Evolutionary conservation across 2,329 filamentous ascomycete genomes (phyloP).

Genomic region (Sarocladium brachiariae): DNA sequence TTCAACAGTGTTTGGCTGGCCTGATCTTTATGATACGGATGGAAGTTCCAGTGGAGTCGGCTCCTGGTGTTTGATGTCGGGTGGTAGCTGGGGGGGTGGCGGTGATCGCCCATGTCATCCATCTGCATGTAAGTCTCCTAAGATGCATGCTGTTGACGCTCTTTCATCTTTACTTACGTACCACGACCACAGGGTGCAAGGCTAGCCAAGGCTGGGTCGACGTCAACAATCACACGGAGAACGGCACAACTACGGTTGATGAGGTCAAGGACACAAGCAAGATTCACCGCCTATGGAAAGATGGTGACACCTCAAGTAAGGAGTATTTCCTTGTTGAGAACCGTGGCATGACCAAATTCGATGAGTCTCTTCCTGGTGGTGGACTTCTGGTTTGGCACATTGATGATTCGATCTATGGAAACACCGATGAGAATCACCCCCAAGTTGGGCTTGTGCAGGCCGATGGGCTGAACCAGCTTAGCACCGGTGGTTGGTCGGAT

Average conservation of each 20-base stretch:
- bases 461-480: not conserved
- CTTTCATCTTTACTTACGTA: too few relatives aligned
- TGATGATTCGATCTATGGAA: conserved; percentile 1
- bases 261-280: not conserved
- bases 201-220: conserved; percentile 4
- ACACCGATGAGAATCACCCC: conserved; percentile 1
- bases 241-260: not conserved
- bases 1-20: conserved; percentile 2
- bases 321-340: conserved; percentile 8
- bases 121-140: conserved; percentile 3
- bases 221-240: conserved; percentile 2
- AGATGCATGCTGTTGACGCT: too few relatives aligned
- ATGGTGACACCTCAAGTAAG: not conserved
- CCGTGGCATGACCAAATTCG: not conserved
- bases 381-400: conserved; percentile 6
- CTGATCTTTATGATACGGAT: conserved; percentile 2
- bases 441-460: conserved; percentile 3
- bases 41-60: conserved; percentile 1
- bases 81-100: conserved; percentile 3
- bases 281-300: conserved; percentile 3
- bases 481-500: not conserved
- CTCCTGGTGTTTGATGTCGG: conserved; percentile 4
- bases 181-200: conserved; percentile 9
- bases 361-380: not conserved
- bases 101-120: conserved; percentile 2